Evolutionary conservation across 768 basidiomycete species (phyloP).

Genomic region (Panaeolus papilionaceus): DNA sequence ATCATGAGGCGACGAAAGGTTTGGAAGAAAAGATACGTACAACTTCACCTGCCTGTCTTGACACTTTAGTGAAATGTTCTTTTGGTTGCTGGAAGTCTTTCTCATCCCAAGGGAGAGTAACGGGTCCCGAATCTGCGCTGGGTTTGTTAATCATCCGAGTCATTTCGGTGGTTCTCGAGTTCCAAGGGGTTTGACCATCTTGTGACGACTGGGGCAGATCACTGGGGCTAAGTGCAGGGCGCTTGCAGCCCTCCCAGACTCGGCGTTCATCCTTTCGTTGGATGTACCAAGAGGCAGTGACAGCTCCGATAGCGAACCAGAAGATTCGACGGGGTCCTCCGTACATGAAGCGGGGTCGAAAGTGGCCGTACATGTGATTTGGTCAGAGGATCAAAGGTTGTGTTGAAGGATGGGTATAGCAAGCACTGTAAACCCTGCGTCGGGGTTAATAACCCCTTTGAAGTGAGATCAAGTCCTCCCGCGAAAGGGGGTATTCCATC

Average conservation of each 20-base stretch:
- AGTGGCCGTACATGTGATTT: not conserved
- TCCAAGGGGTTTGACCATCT: not conserved
- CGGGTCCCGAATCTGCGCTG: not conserved
- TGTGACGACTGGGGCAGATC: not conserved
- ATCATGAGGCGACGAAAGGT: not conserved
- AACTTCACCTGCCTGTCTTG: conserved; percentile 55
- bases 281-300: conserved; percentile 44
- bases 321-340: conserved; percentile 60
- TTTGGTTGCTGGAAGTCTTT: conserved; percentile 36
- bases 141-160: conserved; percentile 19
- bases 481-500: too few species aligned
- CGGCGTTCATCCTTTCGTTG: conserved; percentile 47
- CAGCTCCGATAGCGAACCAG: conserved; percentile 74
- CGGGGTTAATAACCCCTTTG: too few species aligned
- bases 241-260: conserved; percentile 39
- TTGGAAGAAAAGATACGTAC: conserved; percentile 36
- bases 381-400: not conserved
- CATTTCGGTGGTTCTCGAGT: not conserved
- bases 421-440: too few species aligned
- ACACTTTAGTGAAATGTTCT: conserved; percentile 51
- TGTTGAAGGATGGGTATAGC: too few species aligned
- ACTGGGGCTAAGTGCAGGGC: conserved; percentile 22
- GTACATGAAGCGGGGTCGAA: not conserved
- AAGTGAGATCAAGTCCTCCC: too few species aligned
- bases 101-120: conserved; percentile 39